Base-by-base conservation (phyloP, 1,284 basidiomycete species). In the Puccinia sorghi region DNA sequence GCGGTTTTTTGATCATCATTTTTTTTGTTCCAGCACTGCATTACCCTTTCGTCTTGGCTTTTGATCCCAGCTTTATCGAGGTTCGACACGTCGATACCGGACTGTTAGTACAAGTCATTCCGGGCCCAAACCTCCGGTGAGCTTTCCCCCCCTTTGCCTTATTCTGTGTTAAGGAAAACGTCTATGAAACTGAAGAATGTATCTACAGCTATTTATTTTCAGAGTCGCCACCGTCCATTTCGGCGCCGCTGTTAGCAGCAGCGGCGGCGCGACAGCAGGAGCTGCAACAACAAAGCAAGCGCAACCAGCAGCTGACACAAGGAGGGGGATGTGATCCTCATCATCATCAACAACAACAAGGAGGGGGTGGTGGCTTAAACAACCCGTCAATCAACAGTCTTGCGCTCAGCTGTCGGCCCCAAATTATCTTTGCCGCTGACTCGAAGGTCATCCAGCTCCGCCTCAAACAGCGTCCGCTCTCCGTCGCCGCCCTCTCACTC, bases 21-120 rank as follows among this genome's bases (percentile, higher is more conserved):
- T 41, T 32, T 41, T 25, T 67, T 48, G 64, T 20, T 46, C 1
- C 13, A 97, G 96, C 97, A 1, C 88, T 98, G 37, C 93, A 96
- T 84, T 96, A 96, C 85, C 96, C 97, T 0, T 99, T 95, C 85
- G 93, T 99, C 43, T 88, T 99, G 57, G 97, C 96, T 0, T 97
- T 99, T 83, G 97, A 99, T 84, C 92, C 94, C 12, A 92, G 91
- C 1, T 99, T 99, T 84, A 91, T 99, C 83, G 97, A 99, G 85
- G 92, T 99, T 69, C 91, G 95, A 59, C 93, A 98, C 84, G 94
- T 99, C 80, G 93, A 97, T 84, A 93, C 92, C 4, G 94, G 96
- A 9, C 87, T 90, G 46, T 88, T 99, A 84, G 91, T 94, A 37
- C 97, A 99, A 86, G 92, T 99, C 83, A 97, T 99, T 80, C 94